Base-by-base conservation (phyloP, 345 rosid species). In the Pistacia integerrima region DNA sequence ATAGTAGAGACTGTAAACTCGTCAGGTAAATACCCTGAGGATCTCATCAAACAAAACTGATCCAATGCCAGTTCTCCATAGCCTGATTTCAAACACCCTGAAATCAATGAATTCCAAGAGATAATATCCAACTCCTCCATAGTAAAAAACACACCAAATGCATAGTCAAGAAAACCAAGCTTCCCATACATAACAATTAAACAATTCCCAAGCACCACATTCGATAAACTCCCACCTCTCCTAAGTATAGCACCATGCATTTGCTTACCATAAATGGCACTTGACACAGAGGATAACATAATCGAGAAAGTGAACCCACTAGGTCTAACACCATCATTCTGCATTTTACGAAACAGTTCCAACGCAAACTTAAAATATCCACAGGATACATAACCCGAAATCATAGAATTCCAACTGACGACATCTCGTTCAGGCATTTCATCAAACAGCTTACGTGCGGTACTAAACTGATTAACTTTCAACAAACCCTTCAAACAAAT, bases 31-130 rank as follows among this genome's bases (percentile, higher is more conserved):
- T 77, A 79, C 35, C 88, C 91, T 38, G 56, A 60, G 33, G 78
- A 79, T 46, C 87, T 87, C 94, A 90, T 87, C 35, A 79, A 33
- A 68, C 65, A 36, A 76, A 94, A 85, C 82, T 65, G 84, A 60
- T 82, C 67, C 69, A 92, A 74, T 48, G 90, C 96, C 30, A 77
- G 28, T 38, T 88, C 86, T 76, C 64, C 74, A 5, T 72, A 51
- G 17, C 96, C 92, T 2, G 85, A 84, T 77, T 82, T 80, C 69
- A 79, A 84, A 70, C 84, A 87, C 18, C 79, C 85, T 13, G 78
- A 82, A 51, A 94, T 89, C 79, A 89, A 77, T 25, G 92, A 82
- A 83, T 94, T 94, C 97, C 96, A 92, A 13, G 97, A 86, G 69
- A 87, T 73, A 35, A 82, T 77, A 84, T 94, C 91, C 77, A 86